Evolutionary conservation across 2,329 filamentous ascomycete species (phyloP).

Genomic region (Colletotrichum salicis): DNA sequence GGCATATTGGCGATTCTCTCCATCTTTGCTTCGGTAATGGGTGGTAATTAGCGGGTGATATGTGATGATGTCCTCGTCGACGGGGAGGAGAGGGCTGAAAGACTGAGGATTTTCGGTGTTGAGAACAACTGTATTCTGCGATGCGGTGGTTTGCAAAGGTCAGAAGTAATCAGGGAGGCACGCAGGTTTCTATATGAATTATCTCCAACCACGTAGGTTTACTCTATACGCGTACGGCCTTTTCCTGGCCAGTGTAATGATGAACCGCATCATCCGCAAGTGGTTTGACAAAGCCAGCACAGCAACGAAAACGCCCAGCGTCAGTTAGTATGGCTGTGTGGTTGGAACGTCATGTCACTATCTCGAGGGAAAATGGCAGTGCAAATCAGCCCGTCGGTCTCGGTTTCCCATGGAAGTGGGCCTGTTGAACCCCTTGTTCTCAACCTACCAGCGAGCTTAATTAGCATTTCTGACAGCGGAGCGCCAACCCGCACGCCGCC

Average conservation of each 20-base stretch:
- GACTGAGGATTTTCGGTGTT: neutral
- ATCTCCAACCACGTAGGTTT: neutral
- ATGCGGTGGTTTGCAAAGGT: neutral
- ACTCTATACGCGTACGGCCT: neutral
- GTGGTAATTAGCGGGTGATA: neutral
- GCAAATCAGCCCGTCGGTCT: conserved; percentile 11
- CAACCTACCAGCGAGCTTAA: no score
- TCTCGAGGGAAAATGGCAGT: neutral
- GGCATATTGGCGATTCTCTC: neutral
- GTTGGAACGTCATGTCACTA: neutral
- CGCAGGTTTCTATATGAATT: neutral
- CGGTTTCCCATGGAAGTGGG: conserved; percentile 6
- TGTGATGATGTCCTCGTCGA: no score
- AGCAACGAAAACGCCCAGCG: neutral
- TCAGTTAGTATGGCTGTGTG: neutral
- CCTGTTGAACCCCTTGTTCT: no score
- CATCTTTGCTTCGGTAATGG: neutral
- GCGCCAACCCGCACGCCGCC: neutral
- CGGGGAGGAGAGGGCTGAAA: no score
- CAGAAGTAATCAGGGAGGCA: neutral
- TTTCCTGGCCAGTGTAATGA: neutral
- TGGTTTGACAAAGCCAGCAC: neutral
- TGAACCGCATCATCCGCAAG: neutral
- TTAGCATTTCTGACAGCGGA: neutral
- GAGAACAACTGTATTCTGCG: neutral